Base-by-base conservation (phyloP, 2,329 filamentous ascomycete species). In the Fusarium drepaniforme region DNA sequence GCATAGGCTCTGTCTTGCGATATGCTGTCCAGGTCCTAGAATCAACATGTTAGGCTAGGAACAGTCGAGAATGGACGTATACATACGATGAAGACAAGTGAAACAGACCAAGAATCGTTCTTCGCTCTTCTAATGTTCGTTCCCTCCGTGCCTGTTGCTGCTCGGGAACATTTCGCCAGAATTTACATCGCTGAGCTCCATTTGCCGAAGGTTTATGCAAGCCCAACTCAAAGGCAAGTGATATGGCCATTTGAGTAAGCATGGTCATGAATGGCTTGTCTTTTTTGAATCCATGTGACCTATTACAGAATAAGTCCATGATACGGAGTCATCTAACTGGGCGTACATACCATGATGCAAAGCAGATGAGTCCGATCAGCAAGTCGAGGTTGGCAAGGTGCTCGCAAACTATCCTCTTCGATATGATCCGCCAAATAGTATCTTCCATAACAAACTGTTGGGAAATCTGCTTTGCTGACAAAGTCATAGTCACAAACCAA, bases 181-280 rank as follows among this genome's bases (percentile, higher is more conserved):
- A 37, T n/a, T 60, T 58, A 30, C 37, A 51, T n/a, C 59, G 38
- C 8, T 23, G 38, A 8, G 49, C 8, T 8, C 15, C 56, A 18
- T 12, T 60, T 11, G 59, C 9, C 2, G 71, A 67, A 15, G 75
- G 62, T 56, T 61, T 64, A 18, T 81, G 69, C n/a, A 87, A 79
- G 5, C 81, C 81, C 3, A 87, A 76, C 53, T 87, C 85, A 6
- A 80, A 81, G 1, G 84, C 79, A 2, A 86, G 68, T 0, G 83
- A 79, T 9, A 83, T 75, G 3, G 82, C 82, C 30, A 86, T 70
- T 38, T 83, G 82, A 9, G 81, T 78, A 12, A 83, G 77, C 56
- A 83, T 77, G 7, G 77, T 81, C 56, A 86, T 80, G 44, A 83
- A 83, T 0, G 84, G 83, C 56, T 83, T 86, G 4, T 77, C 75